Percentiles rank a stretch among this genome's conserved stretches.
Conservation (phyloP, 768 basidiomycete genomes). For the Xerocomellus amylosporus region DNA sequence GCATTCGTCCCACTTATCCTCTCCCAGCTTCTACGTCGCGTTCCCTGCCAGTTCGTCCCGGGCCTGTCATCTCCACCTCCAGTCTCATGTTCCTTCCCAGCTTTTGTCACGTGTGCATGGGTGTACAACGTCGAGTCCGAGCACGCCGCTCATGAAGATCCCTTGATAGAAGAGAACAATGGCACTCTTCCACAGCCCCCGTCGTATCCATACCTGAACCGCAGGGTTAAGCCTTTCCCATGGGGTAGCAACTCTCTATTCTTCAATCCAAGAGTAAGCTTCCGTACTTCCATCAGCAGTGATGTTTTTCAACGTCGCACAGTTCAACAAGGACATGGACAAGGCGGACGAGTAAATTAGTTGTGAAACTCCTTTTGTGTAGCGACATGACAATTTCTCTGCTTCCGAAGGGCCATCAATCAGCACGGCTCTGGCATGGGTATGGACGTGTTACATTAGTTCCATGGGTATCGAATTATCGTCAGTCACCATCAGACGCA, state of each 20-base stretch:
- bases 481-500: neutral
- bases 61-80: neutral
- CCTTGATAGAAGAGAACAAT: conserved; percentile 67
- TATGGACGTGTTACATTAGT: neutral
- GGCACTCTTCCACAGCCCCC: conserved; percentile 70
- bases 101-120: conserved; percentile 37
- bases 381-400: neutral
- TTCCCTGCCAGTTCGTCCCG: conserved; percentile 64
- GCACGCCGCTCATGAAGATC: conserved; percentile 69
- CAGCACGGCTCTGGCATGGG: neutral
- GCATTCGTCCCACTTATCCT: conserved; percentile 4
- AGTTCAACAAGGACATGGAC: conserved; percentile 68
- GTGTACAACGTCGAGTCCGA: conserved; percentile 54
- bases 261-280: conserved; percentile 71
- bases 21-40: conserved; percentile 66
- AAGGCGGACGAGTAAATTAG: conserved; percentile 25
- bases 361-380: neutral
- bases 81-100: conserved; percentile 17
- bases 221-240: conserved; percentile 73
- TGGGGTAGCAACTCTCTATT: conserved; percentile 85
- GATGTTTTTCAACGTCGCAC: conserved; percentile 4
- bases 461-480: neutral
- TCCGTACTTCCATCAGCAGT: neutral
- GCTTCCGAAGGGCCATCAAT: neutral
- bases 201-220: conserved; percentile 76